phyloP scores from a whole-genome alignment of 208 protist species.

The Vickermania ingenoplastis region DNA sequence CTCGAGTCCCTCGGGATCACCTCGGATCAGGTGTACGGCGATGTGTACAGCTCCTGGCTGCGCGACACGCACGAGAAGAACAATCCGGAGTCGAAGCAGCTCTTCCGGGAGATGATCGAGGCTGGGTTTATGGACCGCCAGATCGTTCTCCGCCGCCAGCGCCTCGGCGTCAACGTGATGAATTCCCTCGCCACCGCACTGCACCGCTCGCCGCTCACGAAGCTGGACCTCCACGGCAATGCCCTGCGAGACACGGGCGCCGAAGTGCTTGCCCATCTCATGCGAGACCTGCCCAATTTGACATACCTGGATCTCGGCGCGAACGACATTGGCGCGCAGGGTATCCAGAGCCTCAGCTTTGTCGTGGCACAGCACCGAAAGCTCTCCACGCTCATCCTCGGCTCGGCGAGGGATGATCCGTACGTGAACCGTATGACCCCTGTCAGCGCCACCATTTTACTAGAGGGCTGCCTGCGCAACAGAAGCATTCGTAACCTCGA shows the following conservation, averaged over 20 bases:
- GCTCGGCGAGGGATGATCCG: conserved; percentile 38
- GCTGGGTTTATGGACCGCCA: conserved; percentile 51
- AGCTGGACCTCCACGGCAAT: conserved; percentile 80
- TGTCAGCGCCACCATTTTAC: conserved; percentile 35
- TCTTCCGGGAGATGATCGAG: conserved; percentile 76
- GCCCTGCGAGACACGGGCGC: conserved; percentile 76
- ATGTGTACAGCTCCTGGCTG: conserved; percentile 77
- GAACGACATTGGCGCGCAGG: conserved; percentile 66
- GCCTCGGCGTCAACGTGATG: conserved; percentile 67
- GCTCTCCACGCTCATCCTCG: conserved; percentile 67
- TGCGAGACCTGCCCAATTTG: conserved; percentile 60
- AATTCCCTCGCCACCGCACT: conserved; percentile 56
- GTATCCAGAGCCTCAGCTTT: conserved; percentile 43
- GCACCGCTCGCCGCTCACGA: conserved; percentile 46
- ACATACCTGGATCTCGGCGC: conserved; percentile 72
- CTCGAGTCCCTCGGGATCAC: conserved; percentile 57
- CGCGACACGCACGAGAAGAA: conserved; percentile 85
- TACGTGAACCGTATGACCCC: conserved; percentile 71
- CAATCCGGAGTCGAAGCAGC: conserved; percentile 48
- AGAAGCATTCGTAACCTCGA: conserved; percentile 60
- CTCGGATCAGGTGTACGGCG: conserved; percentile 74
- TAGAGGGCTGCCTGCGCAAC: conserved; percentile 68
- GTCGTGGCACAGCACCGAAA: conserved; percentile 59
- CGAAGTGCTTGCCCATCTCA: conserved; percentile 58
- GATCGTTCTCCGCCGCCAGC: conserved; percentile 55